phyloP scores from a whole-genome alignment of 208 protist species.

The Leishmania mexicana region DNA sequence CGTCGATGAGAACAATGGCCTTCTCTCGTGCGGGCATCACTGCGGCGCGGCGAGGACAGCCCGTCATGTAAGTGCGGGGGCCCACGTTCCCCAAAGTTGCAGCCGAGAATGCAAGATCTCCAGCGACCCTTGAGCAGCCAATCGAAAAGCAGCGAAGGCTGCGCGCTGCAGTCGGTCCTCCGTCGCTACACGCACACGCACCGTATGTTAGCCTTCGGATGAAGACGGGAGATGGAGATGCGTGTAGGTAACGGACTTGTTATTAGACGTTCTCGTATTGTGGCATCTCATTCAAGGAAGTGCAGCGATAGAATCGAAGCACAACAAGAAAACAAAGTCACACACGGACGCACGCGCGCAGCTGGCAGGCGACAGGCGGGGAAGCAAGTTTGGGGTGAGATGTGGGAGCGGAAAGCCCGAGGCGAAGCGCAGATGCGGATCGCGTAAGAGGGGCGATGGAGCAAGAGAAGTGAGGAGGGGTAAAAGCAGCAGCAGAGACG shows the following conservation, averaged over 20 bases:
- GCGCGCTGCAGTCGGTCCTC: not conserved
- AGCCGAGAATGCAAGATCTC: not conserved
- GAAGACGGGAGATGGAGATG: not conserved
- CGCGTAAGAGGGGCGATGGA: not conserved
- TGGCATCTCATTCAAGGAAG: not conserved
- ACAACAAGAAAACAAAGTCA: not conserved
- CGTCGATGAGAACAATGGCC: slow-evolving; percentile 86
- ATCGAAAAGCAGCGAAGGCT: not conserved
- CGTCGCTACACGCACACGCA: slow-evolving; percentile 6
- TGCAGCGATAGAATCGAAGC: not conserved
- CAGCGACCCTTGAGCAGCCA: not conserved
- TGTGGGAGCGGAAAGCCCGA: not conserved
- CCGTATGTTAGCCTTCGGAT: not conserved
- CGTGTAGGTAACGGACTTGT: not conserved
- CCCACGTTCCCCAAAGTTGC: not conserved
- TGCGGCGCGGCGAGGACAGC: not conserved
- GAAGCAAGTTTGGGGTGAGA: not conserved
- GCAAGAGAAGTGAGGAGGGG: not conserved
- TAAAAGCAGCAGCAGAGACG: slow-evolving; percentile 8
- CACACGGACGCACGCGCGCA: not conserved
- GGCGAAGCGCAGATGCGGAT: not conserved
- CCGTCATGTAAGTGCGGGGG: not conserved
- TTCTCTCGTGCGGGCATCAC: slow-evolving; percentile 61
- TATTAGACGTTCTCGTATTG: not conserved
- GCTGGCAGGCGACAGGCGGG: not conserved